Percentiles rank a stretch among this genome's conserved stretches.
Conservation (phyloP, 2,329 filamentous ascomycete genomes). For the Herpotrichia juniperi region DNA sequence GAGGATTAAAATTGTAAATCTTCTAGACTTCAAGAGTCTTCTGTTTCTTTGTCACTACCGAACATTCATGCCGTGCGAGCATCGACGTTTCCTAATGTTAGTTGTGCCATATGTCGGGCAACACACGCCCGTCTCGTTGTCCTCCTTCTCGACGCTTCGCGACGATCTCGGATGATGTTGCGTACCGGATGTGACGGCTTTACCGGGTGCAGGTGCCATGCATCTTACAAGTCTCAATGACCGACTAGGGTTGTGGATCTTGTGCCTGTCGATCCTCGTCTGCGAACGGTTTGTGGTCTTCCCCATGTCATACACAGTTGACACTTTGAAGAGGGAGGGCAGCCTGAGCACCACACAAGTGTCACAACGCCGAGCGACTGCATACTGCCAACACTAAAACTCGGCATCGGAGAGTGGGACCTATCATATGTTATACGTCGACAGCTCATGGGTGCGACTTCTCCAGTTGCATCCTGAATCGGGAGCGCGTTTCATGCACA, state of each 20-base stretch:
- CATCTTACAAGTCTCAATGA: neutral
- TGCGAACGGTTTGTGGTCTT: neutral
- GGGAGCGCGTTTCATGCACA: conserved; percentile 36
- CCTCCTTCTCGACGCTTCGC: neutral
- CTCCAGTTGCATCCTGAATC: conserved; percentile 38
- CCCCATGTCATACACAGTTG: neutral
- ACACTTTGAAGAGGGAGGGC: neutral
- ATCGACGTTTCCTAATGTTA: neutral
- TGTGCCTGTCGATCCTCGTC: neutral
- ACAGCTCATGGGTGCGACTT: conserved; percentile 28
- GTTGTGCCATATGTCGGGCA: neutral
- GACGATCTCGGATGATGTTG: neutral
- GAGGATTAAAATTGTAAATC: too few relatives aligned
- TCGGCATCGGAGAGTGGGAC: neutral
- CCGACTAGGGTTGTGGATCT: neutral
- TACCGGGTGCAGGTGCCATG: neutral
- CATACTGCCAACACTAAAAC: neutral
- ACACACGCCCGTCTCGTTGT: too few relatives aligned
- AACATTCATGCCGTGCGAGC: neutral
- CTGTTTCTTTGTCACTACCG: neutral
- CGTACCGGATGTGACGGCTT: conserved; percentile 1
- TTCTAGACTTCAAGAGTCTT: neutral
- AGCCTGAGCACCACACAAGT: neutral
- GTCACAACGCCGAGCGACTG: neutral
- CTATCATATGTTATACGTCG: neutral